phyloP scores from a whole-genome alignment of 768 basidiomycete genomes.

The Trametes gibbosa region DNA sequence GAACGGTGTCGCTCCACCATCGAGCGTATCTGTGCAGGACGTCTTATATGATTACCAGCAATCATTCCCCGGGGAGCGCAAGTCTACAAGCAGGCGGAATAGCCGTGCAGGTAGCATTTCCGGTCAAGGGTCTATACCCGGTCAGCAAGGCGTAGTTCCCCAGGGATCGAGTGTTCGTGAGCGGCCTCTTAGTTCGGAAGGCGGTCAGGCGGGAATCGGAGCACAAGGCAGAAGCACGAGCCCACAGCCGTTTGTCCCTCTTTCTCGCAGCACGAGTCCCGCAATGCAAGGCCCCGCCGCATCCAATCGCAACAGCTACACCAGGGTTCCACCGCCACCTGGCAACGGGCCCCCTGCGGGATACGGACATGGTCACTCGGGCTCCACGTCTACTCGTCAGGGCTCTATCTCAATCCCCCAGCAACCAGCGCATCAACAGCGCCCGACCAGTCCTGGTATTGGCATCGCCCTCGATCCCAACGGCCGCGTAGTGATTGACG shows the following conservation, averaged over 20 bases:
- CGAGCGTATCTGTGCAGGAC: constrained; percentile 63
- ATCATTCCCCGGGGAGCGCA: constrained; percentile 82
- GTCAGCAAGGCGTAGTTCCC: constrained; percentile 18
- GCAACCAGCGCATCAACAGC: constrained; percentile 31
- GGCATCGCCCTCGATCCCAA: constrained; percentile 81
- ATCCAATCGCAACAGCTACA: constrained; percentile 24
- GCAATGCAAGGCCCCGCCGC: constrained; percentile 23
- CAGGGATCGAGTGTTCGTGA: constrained; percentile 27
- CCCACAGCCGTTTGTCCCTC: constrained; percentile 45
- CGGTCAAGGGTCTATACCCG: constrained; percentile 30
- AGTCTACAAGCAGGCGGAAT: constrained; percentile 53
- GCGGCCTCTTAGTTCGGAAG: constrained; percentile 52
- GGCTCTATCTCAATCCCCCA: constrained; percentile 34
- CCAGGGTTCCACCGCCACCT: constrained; percentile 19
- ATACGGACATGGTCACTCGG: constrained; percentile 13
- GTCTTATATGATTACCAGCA: constrained; percentile 78
- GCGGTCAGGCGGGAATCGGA: constrained; percentile 80
- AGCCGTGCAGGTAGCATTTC: constrained; percentile 37
- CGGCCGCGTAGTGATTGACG: constrained; percentile 79
- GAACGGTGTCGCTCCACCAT: constrained; percentile 36
- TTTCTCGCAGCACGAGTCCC: constrained; percentile 54
- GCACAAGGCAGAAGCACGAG: constrained; percentile 65
- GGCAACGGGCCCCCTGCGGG: constrained; percentile 7
- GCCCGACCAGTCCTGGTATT: constrained; percentile 70
- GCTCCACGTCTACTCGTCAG: constrained; percentile 29